Evolutionary conservation across 805 yeast species (phyloP).

Genomic region (Candida awuae): DNA sequence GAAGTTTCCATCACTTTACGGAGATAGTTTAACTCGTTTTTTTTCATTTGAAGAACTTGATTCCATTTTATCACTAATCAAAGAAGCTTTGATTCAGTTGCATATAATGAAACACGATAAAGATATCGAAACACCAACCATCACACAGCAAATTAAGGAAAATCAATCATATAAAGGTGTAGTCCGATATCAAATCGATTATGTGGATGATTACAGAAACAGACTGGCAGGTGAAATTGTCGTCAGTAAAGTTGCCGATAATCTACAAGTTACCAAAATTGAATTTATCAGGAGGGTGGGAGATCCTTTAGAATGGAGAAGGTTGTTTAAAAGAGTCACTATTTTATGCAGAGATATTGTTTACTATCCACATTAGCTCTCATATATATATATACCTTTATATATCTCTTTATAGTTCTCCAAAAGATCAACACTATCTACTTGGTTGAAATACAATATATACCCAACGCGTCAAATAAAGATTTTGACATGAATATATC

Average conservation of each 20-base stretch:
- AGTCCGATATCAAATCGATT: slow-evolving; percentile 33
- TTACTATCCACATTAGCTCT: slow-evolving; percentile 22
- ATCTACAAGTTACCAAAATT: slow-evolving; percentile 37
- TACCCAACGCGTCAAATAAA: too few relatives aligned
- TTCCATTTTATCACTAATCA: slow-evolving; percentile 33
- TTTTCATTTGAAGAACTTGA: slow-evolving; percentile 39
- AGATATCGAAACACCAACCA: slow-evolving; percentile 16
- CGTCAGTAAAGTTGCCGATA: slow-evolving; percentile 33
- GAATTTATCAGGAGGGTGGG: slow-evolving; percentile 51
- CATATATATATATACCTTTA: too few relatives aligned
- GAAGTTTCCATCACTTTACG: slow-evolving; percentile 25
- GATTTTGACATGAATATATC: too few relatives aligned
- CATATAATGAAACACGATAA: slow-evolving; percentile 29
- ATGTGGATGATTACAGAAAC: slow-evolving; percentile 38
- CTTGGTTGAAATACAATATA: too few relatives aligned
- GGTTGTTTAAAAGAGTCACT: slow-evolving; percentile 51
- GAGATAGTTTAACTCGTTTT: slow-evolving; percentile 44
- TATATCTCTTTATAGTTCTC: too few relatives aligned
- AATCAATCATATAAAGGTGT: slow-evolving; percentile 24
- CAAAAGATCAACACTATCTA: too few relatives aligned
- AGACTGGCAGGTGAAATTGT: slow-evolving; percentile 40
- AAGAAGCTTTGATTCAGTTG: slow-evolving; percentile 35
- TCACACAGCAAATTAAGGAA: slow-evolving; percentile 20
- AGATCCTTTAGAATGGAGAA: slow-evolving; percentile 70
- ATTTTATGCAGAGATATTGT: slow-evolving; percentile 51